Percentiles rank a stretch among this genome's conserved stretches.
Evolutionary conservation across 2,329 filamentous ascomycete genomes (phyloP).

Genomic region (Trichoderma citrinoviride): DNA sequence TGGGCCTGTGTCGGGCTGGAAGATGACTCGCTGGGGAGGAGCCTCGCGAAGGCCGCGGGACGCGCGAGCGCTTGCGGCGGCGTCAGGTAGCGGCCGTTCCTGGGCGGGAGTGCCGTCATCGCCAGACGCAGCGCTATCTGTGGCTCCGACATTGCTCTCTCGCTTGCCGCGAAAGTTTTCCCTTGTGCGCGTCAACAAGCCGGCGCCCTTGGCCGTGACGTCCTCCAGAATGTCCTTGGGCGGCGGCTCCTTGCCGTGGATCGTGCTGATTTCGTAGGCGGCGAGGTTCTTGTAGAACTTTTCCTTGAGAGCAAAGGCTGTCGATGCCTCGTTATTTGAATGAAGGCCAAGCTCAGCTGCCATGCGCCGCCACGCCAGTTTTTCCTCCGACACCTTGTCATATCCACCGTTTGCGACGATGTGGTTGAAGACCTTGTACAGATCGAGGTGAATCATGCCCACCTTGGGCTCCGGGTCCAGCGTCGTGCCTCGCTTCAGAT

Average conservation of each 20-base stretch:
- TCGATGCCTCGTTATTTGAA: constrained; percentile 72
- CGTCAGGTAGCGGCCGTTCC: constrained; percentile 51
- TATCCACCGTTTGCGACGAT: constrained; percentile 79
- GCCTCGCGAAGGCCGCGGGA: constrained; percentile 72
- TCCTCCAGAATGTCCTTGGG: constrained; percentile 86
- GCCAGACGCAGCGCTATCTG: constrained; percentile 58
- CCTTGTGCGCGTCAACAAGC: constrained; percentile 72
- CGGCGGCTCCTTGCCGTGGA: constrained; percentile 77
- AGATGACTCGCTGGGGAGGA: constrained; percentile 80
- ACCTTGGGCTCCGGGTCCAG: constrained; percentile 82
- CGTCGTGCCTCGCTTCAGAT: constrained; percentile 73
- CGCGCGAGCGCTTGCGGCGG: constrained; percentile 54
- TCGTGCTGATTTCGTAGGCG: constrained; percentile 78
- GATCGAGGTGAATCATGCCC: constrained; percentile 71
- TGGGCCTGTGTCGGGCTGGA: constrained; percentile 73
- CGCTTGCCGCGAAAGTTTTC: constrained; percentile 66
- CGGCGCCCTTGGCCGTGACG: constrained; percentile 79
- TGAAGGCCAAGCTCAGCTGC: constrained; percentile 73
- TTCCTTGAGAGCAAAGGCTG: constrained; percentile 81
- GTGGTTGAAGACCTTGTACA: constrained; percentile 74
- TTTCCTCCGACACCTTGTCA: constrained; percentile 78
- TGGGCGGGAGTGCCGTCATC: constrained; percentile 59
- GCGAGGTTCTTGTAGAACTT: constrained; percentile 88
- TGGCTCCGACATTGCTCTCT: constrained; percentile 48
- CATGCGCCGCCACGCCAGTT: constrained; percentile 80